Evolutionary conservation across 768 basidiomycete species (phyloP), one percentile per base, ranked within the genome.

Genomic region (Termitomyces sp.): DNA sequence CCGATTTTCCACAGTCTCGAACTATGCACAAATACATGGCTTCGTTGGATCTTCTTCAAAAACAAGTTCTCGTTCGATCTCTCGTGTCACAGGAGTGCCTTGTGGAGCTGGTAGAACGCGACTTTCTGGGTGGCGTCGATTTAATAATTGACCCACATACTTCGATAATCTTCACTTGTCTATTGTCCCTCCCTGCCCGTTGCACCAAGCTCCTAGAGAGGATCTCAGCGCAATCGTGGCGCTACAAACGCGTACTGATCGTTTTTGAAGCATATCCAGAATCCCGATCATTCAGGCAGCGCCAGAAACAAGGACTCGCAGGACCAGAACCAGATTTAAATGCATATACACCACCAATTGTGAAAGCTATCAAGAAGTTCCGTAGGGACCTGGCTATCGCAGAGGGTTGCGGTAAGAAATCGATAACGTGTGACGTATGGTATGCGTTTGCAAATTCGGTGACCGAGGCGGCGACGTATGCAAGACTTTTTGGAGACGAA

Each of bases 301-400:
- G 20, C 23, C 47, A 38, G 18, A 54, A 46, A 22, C 51, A 44
- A 22, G 49, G 48, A 12, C 25, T 27, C 25, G 36, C 49, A 39
- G 41, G 53, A 39, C 7, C 46, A 12, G 48, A 60, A 39, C 58
- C 58, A 12, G 67, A 59, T 2, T 61, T 76, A 32, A 74, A 76
- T 50, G 80, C 84, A 0, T 89, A 85, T 62, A 81, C 86, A 0
- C 81, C 83, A 3, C 85, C 87, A 0, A 77, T 88, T 36, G 60
- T 88, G 53, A 90, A 86, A 59, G 83, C 87, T 0, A 70, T 91
- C 61, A 84, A 81, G 67, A 87, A 80, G 64, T 77, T 93, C 29
- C 71, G 82, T 53, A 73, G 90, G 50, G 81, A 83, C 57, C 49
- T 91, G 22, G 76, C 68, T 22, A 82, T 93, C 15, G 74, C 80